These are phyloP conservation scores for Echria macrotheca DNA, from an alignment of 495 filamentous ascomycete species.

Conservation along the genomic window DNA sequence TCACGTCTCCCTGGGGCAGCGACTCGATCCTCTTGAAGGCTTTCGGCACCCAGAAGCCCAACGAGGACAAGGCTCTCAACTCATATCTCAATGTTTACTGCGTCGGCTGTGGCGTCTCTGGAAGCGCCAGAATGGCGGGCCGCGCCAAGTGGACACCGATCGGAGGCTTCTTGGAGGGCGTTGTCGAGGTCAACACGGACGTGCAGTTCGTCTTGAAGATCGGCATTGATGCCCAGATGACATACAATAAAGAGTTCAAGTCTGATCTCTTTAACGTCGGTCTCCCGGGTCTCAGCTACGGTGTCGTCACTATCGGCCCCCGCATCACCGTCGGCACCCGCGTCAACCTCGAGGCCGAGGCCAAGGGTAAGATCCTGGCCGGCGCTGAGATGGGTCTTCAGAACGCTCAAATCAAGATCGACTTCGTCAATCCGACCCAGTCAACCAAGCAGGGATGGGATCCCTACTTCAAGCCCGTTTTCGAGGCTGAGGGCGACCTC, in stretches of 20 bases:
- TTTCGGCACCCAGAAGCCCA: neutral
- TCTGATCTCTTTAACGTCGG: slow-evolving; percentile 6
- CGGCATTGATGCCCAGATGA: slow-evolving; percentile 13
- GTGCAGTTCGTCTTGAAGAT: slow-evolving; percentile 9
- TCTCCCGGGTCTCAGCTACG: slow-evolving; percentile 8
- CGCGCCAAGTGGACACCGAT: neutral
- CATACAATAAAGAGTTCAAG: slow-evolving; percentile 1
- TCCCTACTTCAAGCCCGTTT: slow-evolving; percentile 15
- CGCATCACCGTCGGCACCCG: neutral
- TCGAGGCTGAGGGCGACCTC: slow-evolving; percentile 16
- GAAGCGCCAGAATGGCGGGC: slow-evolving; percentile 10
- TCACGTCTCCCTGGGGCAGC: slow-evolving; percentile 15
- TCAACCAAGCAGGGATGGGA: slow-evolving; percentile 1
- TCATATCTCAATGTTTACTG: slow-evolving; percentile 13
- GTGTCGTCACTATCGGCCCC: slow-evolving; percentile 12
- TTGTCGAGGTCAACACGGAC: slow-evolving; percentile 5
- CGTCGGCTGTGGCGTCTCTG: slow-evolving; percentile 15
- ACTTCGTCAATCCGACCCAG: slow-evolving; percentile 2
- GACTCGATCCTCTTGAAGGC: slow-evolving; percentile 15
- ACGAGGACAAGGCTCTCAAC: slow-evolving; percentile 1
- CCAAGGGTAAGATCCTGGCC: slow-evolving; percentile 8
- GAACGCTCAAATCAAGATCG: slow-evolving; percentile 8
- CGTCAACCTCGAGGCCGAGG: slow-evolving; percentile 10
- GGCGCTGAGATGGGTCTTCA: slow-evolving; percentile 13
- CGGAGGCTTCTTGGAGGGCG: slow-evolving; percentile 10